These are phyloP conservation scores for Venturia carpophila DNA, from an alignment of 2,329 filamentous ascomycete genomes.

Conservation along the genomic window DNA sequence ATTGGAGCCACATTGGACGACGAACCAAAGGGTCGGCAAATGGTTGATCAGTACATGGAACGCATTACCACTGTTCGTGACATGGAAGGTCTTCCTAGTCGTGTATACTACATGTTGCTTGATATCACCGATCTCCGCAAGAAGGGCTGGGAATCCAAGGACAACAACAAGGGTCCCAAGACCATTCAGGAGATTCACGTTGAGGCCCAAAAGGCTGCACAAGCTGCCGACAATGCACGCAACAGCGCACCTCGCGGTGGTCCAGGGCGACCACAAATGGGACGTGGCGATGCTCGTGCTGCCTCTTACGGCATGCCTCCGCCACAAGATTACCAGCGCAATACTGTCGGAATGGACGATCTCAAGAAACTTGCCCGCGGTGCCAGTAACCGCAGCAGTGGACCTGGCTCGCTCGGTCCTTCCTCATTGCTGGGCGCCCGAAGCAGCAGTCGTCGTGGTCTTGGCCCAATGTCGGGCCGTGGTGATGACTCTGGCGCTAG, in stretches of 20 bases:
- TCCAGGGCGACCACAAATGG: constrained; percentile 62
- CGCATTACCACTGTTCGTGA: constrained; percentile 79
- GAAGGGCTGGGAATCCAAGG: constrained; percentile 75
- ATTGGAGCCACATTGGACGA: constrained; percentile 82
- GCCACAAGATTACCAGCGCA: constrained; percentile 61
- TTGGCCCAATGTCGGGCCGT: constrained; percentile 61
- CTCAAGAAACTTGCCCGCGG: constrained; percentile 61
- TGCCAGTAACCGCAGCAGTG: constrained; percentile 45
- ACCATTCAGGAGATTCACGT: constrained; percentile 88
- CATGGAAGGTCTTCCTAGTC: constrained; percentile 67
- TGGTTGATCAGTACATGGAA: constrained; percentile 91
- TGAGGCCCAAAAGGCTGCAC: constrained; percentile 64
- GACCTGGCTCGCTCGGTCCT: constrained; percentile 59
- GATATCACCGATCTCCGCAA: constrained; percentile 81
- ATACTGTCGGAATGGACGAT: constrained; percentile 86
- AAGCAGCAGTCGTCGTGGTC: constrained; percentile 78
- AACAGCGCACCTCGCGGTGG: constrained; percentile 53
- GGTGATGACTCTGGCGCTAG: constrained; percentile 81
- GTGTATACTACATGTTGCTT: constrained; percentile 94
- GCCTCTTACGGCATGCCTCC: constrained; percentile 56
- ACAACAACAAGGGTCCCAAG: constrained; percentile 89
- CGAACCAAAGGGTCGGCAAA: constrained; percentile 66
- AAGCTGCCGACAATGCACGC: constrained; percentile 63
- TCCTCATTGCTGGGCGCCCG: constrained; percentile 77
- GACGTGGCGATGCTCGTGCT: constrained; percentile 80